These are phyloP conservation scores for Wickerhamiella bombiphila DNA, from an alignment of 805 yeast species.

Conservation along the genomic window DNA sequence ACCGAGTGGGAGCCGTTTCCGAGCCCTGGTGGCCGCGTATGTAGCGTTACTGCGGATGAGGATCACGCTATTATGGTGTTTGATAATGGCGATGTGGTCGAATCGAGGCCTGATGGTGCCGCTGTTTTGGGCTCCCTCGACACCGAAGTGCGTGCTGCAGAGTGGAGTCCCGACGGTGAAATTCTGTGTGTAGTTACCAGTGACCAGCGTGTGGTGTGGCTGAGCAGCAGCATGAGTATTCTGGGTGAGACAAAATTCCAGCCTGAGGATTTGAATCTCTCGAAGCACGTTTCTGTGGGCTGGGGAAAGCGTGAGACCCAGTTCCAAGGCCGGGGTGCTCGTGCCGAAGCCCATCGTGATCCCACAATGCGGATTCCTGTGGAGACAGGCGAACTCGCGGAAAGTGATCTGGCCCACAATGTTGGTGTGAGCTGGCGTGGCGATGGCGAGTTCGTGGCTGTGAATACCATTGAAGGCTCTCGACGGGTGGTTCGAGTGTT, in stretches of 20 bases:
- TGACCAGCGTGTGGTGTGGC: conserved; percentile 28
- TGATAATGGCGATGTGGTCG: conserved; percentile 57
- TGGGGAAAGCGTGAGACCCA: conserved; percentile 98
- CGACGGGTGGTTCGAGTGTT: conserved; percentile 77
- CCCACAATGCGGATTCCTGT: conserved; percentile 71
- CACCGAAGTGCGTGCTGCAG: conserved; percentile 52
- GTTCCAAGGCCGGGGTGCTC: conserved; percentile 86
- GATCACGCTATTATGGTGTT: conserved; percentile 52
- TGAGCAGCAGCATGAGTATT: too few species aligned
- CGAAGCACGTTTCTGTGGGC: conserved; percentile 87
- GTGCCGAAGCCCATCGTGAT: conserved; percentile 40
- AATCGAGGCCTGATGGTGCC: conserved; percentile 36
- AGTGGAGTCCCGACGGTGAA: conserved; percentile 90
- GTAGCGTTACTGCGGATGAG: conserved; percentile 36
- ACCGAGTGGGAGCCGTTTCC: conserved; percentile 7
- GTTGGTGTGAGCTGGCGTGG: conserved; percentile 81
- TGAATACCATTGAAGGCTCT: conserved; percentile 36
- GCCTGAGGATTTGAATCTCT: conserved; percentile 47
- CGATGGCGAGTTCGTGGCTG: conserved; percentile 71
- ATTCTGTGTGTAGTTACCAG: conserved; percentile 47
- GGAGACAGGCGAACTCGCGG: conserved; percentile 52
- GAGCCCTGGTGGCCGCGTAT: conserved; percentile 4
- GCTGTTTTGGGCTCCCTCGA: conserved; percentile 80
- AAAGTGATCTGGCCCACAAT: conserved; percentile 32
- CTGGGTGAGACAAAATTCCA: background rate